phyloP scores from a whole-genome alignment of 441 rosid genomes.

The Cnidoscolus chayamansa region DNA sequence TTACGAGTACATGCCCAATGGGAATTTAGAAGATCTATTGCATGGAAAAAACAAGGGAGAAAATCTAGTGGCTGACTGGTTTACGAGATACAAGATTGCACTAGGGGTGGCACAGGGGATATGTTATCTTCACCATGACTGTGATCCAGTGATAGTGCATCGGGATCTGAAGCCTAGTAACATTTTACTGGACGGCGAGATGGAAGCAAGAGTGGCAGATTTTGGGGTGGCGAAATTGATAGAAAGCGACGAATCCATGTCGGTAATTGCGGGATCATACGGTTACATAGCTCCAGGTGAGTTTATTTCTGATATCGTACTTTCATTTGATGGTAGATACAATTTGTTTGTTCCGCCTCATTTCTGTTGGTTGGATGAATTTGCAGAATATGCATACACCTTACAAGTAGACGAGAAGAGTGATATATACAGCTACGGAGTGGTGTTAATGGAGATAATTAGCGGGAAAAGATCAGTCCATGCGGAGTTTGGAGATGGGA shows the following conservation, averaged over 20 bases:
- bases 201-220: slow-evolving; percentile 99
- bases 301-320: background rate
- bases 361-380: too few relatives aligned
- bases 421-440: slow-evolving; percentile 90
- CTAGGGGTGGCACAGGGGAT: slow-evolving; percentile 96
- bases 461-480: slow-evolving; percentile 78
- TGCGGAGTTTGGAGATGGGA: slow-evolving; percentile 88
- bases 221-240: slow-evolving; percentile 91
- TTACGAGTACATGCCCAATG: slow-evolving; percentile 94
- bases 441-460: slow-evolving; percentile 75
- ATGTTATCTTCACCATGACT: slow-evolving; percentile 93
- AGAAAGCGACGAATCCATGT: slow-evolving; percentile 87
- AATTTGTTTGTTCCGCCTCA: background rate
- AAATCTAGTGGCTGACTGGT: slow-evolving; percentile 75
- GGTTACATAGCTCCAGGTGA: slow-evolving; percentile 99
- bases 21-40: slow-evolving; percentile 72
- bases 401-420: slow-evolving; percentile 92
- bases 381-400: slow-evolving; percentile 84
- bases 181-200: slow-evolving; percentile 69
- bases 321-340: background rate
- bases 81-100: slow-evolving; percentile 70
- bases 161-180: slow-evolving; percentile 93
- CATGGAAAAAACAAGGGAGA: slow-evolving; percentile 68
- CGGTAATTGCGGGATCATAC: slow-evolving; percentile 93
- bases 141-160: slow-evolving; percentile 91